These are phyloP conservation scores for Juglanconis juglandina DNA, from an alignment of 2,329 filamentous ascomycete genomes.

Conservation along the genomic window DNA sequence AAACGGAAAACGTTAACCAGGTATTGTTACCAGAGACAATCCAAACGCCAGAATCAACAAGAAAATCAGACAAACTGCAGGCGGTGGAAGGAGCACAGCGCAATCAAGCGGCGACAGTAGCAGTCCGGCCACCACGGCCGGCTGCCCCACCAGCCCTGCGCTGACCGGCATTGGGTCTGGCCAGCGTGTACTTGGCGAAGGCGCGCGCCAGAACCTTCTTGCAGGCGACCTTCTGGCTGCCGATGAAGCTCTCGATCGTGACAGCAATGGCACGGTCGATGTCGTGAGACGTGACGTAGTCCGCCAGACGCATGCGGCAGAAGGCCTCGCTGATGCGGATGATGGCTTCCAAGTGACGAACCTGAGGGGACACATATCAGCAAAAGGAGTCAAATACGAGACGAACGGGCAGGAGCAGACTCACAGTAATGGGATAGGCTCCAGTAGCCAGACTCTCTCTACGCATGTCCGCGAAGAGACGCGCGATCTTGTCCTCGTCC, in stretches of 20 bases:
- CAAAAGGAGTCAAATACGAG: background rate
- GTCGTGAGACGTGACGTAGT: conserved; percentile 85
- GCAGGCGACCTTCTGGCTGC: conserved; percentile 93
- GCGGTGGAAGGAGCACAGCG: background rate
- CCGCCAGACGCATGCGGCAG: conserved; percentile 95
- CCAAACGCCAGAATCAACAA: conserved; percentile 13
- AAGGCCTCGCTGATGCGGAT: conserved; percentile 94
- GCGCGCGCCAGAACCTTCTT: conserved; percentile 93
- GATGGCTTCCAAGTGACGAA: conserved; percentile 95
- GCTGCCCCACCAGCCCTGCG: conserved; percentile 20
- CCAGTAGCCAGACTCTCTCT: conserved; percentile 89
- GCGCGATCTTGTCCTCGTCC: conserved; percentile 93
- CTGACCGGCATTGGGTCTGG: conserved; percentile 39
- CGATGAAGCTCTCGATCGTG: conserved; percentile 92
- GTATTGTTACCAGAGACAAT: conserved; percentile 1
- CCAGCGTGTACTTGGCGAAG: conserved; percentile 88
- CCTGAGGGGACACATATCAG: conserved; percentile 46
- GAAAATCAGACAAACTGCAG: background rate
- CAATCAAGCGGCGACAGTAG: conserved; percentile 16
- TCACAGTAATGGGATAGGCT: conserved; percentile 94
- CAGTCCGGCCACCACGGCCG: conserved; percentile 20
- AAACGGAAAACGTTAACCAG: background rate
- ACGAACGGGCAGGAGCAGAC: conserved; percentile 31
- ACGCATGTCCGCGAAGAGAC: conserved; percentile 94
- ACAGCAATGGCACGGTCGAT: conserved; percentile 97